Conservation (phyloP, 2,329 filamentous ascomycete species). For the Hypoxylon sp. region DNA sequence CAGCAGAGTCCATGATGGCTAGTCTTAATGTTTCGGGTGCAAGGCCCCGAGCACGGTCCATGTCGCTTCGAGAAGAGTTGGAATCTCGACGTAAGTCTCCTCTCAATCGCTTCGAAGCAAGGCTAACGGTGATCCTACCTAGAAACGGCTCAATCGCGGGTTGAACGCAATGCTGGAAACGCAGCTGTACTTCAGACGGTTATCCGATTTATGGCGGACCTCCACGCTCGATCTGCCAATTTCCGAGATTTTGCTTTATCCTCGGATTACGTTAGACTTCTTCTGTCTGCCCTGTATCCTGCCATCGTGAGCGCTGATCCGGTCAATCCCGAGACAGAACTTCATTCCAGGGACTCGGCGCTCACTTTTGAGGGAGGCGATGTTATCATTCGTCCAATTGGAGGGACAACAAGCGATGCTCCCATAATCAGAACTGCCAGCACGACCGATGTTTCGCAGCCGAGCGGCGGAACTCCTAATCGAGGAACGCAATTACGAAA, state of each 20-base stretch:
- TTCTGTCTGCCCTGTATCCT: conserved; percentile 85
- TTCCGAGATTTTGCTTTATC: conserved; percentile 85
- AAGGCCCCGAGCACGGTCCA: conserved; percentile 65
- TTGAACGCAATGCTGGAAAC: conserved; percentile 63
- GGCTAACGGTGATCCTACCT: conserved; percentile 39
- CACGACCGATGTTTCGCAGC: conserved; percentile 59
- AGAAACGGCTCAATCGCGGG: conserved; percentile 54
- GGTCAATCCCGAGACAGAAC: conserved; percentile 82
- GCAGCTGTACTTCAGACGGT: conserved; percentile 76
- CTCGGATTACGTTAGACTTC: conserved; percentile 82
- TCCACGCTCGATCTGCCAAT: conserved; percentile 77
- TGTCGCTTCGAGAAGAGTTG: conserved; percentile 71
- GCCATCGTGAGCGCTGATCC: conserved; percentile 86
- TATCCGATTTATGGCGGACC: conserved; percentile 78
- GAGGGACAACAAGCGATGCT: conserved; percentile 64
- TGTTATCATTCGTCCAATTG: conserved; percentile 81
- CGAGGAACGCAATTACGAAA: conserved; percentile 74
- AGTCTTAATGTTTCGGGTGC: conserved; percentile 38
- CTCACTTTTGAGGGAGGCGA: conserved; percentile 87
- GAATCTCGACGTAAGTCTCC: conserved; percentile 60
- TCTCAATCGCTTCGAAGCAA: conserved; percentile 24
- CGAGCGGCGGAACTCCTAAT: conserved; percentile 47
- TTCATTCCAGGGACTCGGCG: conserved; percentile 82
- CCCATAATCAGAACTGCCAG: conserved; percentile 79
- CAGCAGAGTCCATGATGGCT: conserved; percentile 34